Evolutionary conservation across 176 grass and related monocot species (phyloP), one percentile per base, ranked within the genome.

Genomic region (Thinopyrum elongatum): DNA sequence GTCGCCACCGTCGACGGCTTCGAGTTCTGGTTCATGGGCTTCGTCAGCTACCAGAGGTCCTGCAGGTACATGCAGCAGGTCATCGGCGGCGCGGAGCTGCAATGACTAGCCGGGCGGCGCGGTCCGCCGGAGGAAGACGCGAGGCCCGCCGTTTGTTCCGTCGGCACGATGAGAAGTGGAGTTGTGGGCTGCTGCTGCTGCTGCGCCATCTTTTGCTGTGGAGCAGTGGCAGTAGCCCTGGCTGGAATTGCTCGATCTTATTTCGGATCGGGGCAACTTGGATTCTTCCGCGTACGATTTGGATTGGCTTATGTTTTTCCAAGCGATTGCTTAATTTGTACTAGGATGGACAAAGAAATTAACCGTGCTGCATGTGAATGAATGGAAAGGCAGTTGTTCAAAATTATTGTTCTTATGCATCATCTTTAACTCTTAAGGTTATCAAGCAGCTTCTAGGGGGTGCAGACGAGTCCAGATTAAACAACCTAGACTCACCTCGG

Each of bases 11-110:
- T 92, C 2, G 95, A 97, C 73, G 88, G 91, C 0, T 97, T 97
- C 46, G 95, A 97, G 88, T 94, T 97, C 84, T 97, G 92, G 95
- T 97, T 97, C 74, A 85, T 92, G 95, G 92, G 92, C 0, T 97
- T 97, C 83, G 80, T 94, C 12, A 94, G 85, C 51, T 89, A 80
- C 76, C 87, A 97, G 80, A 80, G 92, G 42, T 90, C 89, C 0
- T 97, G 70, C 87, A 91, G 62, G 74, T 89, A 68, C 90, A 84
- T 97, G 76, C 82, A 92, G 86, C 85, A 86, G 61, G 78, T 80
- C 80, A 23, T 97, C 85, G 44, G 7, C 42, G 63, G 25, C 25
- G 57, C 81, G 26, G 57, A 88, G 2, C 53, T 44, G 70, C 81
- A 81, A 74, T 89, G 85, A 93, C 59, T 10, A 85, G 30, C 8